These are phyloP conservation scores for Apocynum venetum DNA, from an alignment of 257 asterid genomes.

Conservation along the genomic window DNA sequence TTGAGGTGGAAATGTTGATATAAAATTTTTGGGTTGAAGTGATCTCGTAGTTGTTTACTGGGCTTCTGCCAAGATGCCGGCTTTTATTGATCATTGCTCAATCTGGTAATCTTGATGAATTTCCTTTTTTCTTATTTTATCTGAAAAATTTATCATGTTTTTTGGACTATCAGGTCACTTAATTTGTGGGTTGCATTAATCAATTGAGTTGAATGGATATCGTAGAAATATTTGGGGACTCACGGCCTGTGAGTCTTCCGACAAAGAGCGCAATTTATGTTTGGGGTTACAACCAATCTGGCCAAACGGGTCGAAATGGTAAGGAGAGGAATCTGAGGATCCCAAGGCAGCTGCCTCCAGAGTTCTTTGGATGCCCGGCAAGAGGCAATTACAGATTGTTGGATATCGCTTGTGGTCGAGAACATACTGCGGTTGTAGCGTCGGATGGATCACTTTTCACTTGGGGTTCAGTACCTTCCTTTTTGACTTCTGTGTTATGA, in stretches of 20 bases:
- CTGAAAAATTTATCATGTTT: conserved; percentile 2
- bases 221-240: conserved; percentile 71
- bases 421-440: conserved; percentile 86
- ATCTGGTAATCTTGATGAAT: background rate
- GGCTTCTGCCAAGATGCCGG: background rate
- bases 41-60: background rate
- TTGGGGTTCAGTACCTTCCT: conserved; percentile 59
- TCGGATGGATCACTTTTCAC: conserved; percentile 92
- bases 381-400: conserved; percentile 72
- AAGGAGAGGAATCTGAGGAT: conserved; percentile 57
- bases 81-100: background rate
- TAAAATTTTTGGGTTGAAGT: background rate
- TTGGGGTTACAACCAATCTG: conserved; percentile 93
- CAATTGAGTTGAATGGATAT: conserved; percentile 50
- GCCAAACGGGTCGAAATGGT: conserved; percentile 79
- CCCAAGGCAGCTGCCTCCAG: conserved; percentile 80
- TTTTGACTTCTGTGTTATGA: background rate
- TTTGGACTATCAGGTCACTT: conserved; percentile 9
- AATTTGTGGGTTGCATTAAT: conserved; percentile 7
- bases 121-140: background rate
- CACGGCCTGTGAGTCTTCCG: conserved; percentile 41
- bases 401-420: conserved; percentile 89
- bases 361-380: conserved; percentile 78
- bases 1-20: background rate
- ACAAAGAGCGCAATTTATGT: conserved; percentile 81